Base-by-base conservation (phyloP, 768 basidiomycete genomes). In the Russula vinacea region DNA sequence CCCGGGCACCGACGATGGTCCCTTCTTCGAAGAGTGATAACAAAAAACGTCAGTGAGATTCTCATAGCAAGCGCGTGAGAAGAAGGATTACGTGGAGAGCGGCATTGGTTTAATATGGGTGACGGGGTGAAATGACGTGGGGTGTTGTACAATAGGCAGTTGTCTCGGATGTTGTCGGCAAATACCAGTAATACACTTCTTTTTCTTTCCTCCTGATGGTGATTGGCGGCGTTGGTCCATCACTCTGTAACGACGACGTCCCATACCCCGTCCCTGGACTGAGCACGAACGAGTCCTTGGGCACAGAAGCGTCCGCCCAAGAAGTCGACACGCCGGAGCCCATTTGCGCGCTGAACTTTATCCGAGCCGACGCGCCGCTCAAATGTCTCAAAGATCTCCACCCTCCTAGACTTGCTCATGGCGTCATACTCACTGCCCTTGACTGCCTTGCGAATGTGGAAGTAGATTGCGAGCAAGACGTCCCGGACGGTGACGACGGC, bases 171-270 rank as follows among this genome's bases (percentile, higher is more conserved):
- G 32, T 32, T 40, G 45, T 35, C 40, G 45, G 53, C 58, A 64
- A 64, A 64, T 64, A 64, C 17, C 45, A 64, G 60, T 64, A 64
- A 64, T 60, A 64, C 58, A 60, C 56, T 58, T 58, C 51, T 54
- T 60, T 44, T 58, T 55, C 26, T 62, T 14, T 53, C 13, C 35
- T 22, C 13, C 44, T 4, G n/a, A 44, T 22, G 19, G 17, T 64
- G 58, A 37, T 9, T 3, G 53, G 22, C 2, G 45, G 19, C 14
- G n/a, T 44, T 35, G 17, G 14, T n/a, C 22, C 2, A 22, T 6
- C n/a, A 4, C 24, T 64, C 14, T 60, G 8, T 33, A 10, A 61
- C 29, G 11, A 65, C 58, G 13, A 65, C 54, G 17, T 60, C 54
- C 64, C 64, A 65, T 2, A 60, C 22, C 7, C 10, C 50, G 22